Conservation (phyloP, 495 filamentous ascomycete species). For the Penicillium fimorum region DNA sequence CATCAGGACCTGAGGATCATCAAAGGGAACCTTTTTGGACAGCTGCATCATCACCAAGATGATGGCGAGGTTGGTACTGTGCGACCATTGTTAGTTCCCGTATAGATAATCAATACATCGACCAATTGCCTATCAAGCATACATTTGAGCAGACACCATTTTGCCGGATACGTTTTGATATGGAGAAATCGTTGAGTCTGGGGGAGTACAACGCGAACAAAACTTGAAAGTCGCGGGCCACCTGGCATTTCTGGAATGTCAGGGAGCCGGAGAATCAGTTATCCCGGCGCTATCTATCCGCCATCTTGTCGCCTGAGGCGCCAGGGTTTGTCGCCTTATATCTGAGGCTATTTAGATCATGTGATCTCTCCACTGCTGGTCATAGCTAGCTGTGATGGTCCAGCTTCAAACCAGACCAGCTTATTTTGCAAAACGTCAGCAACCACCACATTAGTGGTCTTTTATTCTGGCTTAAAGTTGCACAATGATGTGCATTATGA, state of each 20-base stretch:
- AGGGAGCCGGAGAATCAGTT: slow-evolving; percentile 16
- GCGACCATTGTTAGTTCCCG: slow-evolving; percentile 11
- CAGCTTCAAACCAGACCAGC: slow-evolving; percentile 13
- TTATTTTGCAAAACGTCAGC: slow-evolving; percentile 8
- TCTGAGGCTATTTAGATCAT: neutral
- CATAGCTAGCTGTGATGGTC: slow-evolving; percentile 5
- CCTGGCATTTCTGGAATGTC: slow-evolving; percentile 25
- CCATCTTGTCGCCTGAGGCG: neutral
- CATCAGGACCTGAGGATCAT: slow-evolving; percentile 83
- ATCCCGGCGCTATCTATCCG: neutral
- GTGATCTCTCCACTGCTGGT: neutral
- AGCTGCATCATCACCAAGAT: slow-evolving; percentile 98
- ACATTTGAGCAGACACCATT: slow-evolving; percentile 52
- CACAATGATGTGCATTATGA: neutral
- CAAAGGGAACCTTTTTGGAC: slow-evolving; percentile 92
- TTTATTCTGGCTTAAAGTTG: neutral
- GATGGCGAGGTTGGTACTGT: slow-evolving; percentile 87
- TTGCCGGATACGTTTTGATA: slow-evolving; percentile 24
- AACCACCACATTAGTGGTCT: slow-evolving; percentile 2
- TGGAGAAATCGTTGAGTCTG: slow-evolving; percentile 19
- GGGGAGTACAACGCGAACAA: slow-evolving; percentile 28
- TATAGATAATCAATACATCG: neutral
- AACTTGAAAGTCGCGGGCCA: slow-evolving; percentile 22
- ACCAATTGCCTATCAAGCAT: slow-evolving; percentile 15
- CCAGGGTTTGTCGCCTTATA: neutral